Conservation (phyloP, 2,329 filamentous ascomycete genomes). For the Graphilbum sp. region DNA sequence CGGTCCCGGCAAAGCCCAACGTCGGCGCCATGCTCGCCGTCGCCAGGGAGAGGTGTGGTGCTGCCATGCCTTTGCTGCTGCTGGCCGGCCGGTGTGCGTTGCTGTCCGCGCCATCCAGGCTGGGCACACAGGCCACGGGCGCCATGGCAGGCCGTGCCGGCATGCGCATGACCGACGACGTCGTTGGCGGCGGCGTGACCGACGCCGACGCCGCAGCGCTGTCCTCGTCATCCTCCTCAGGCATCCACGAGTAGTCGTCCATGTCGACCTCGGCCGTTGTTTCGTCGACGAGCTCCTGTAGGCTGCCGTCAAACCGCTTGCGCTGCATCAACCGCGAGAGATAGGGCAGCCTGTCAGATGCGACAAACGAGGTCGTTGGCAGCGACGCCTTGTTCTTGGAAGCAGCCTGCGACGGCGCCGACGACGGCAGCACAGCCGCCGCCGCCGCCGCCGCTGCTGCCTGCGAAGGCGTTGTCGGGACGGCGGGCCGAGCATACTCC, state of each 20-base stretch:
- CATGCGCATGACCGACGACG: slow-evolving; percentile 24
- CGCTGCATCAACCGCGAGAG: slow-evolving; percentile 48
- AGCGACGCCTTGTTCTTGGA: slow-evolving; percentile 2
- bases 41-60: slow-evolving; percentile 22
- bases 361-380: slow-evolving; percentile 23
- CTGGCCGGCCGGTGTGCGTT: slow-evolving; percentile 10
- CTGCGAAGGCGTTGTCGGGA: no score
- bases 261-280: slow-evolving; percentile 39
- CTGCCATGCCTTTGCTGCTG: slow-evolving; percentile 41
- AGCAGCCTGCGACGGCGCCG: not conserved
- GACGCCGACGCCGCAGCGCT: slow-evolving; percentile 6
- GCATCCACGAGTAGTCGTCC: slow-evolving; percentile 24
- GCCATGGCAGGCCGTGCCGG: slow-evolving; percentile 41
- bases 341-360: slow-evolving; percentile 45
- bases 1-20: slow-evolving; percentile 10
- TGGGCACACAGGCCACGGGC: slow-evolving; percentile 22
- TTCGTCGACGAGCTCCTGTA: slow-evolving; percentile 40
- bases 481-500: slow-evolving; percentile 12
- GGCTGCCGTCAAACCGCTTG: slow-evolving; percentile 43
- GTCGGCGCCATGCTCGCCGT: slow-evolving; percentile 21
- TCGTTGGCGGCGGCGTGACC: not conserved
- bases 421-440: slow-evolving; percentile 16
- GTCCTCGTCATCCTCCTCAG: slow-evolving; percentile 39
- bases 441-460: not conserved
- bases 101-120: slow-evolving; percentile 9